Conservation (phyloP, 2,329 filamentous ascomycete genomes). For the Aspergillus carbonarius region DNA sequence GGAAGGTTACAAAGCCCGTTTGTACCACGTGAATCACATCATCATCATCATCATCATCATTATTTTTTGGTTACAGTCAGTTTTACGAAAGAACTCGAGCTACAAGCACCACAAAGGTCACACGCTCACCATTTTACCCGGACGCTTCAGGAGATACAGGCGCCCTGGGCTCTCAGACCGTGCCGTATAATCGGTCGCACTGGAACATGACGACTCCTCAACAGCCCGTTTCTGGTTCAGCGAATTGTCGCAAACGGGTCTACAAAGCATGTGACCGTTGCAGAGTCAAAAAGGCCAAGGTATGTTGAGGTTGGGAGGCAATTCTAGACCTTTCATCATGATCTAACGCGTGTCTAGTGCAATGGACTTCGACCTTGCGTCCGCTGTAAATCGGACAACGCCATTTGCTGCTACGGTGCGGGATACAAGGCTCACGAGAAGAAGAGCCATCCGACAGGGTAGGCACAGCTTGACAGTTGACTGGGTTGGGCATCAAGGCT, state of each 20-base stretch:
- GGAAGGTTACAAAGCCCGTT: too few relatives aligned
- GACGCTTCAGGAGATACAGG: too few relatives aligned
- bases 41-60: too few relatives aligned
- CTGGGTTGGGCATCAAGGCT: background rate
- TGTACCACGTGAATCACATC: too few relatives aligned
- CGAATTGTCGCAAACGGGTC: background rate
- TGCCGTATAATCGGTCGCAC: too few relatives aligned
- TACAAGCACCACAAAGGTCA: too few relatives aligned
- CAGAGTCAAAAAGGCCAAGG: background rate
- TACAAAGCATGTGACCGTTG: background rate
- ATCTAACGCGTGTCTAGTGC: background rate
- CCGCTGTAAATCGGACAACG: background rate
- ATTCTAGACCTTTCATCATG: background rate
- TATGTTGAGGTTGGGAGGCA: background rate
- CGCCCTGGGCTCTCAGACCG: too few relatives aligned
- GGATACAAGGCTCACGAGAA: background rate
- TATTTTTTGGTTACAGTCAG: too few relatives aligned
- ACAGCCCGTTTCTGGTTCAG: background rate
- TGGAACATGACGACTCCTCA: background rate
- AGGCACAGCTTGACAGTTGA: background rate
- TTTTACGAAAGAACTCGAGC: too few relatives aligned
- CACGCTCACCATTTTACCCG: too few relatives aligned
- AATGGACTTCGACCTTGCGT: background rate
- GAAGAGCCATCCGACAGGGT: background rate
- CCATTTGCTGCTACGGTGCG: background rate